Conservation (phyloP, 345 rosid species). For the Salix exigua region DNA sequence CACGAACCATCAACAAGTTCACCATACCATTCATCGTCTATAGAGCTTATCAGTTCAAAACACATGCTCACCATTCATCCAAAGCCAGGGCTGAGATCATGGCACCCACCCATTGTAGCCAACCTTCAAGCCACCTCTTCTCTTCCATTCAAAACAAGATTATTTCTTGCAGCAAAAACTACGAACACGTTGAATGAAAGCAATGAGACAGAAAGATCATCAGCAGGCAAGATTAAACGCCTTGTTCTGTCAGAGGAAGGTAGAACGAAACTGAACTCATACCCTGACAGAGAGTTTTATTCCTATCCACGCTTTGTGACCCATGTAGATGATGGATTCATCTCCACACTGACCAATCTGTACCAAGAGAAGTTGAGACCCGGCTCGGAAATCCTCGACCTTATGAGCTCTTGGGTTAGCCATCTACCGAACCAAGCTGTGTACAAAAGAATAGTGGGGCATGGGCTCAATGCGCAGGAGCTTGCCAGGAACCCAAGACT, state of each 20-base stretch:
- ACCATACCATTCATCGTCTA: not conserved
- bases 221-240: conserved; percentile 63
- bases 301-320: conserved; percentile 74
- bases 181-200: conserved; percentile 28
- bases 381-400: conserved; percentile 65
- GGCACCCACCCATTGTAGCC: conserved; percentile 17
- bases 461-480: conserved; percentile 92
- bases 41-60: no score
- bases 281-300: conserved; percentile 68
- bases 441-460: conserved; percentile 78
- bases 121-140: conserved; percentile 10
- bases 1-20: no score
- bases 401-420: conserved; percentile 96
- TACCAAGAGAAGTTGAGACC: conserved; percentile 57
- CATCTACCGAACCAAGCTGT: conserved; percentile 63
- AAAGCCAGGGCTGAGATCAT: conserved; percentile 19
- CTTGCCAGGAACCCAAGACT: conserved; percentile 68
- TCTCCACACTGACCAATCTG: conserved; percentile 56
- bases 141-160: conserved; percentile 17
- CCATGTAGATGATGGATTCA: conserved; percentile 77
- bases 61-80: conserved; percentile 29
- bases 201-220: conserved; percentile 32
- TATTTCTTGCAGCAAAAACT: conserved; percentile 18
- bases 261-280: conserved; percentile 53
- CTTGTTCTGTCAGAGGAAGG: conserved; percentile 61